These are phyloP conservation scores for Malus fusca DNA, from an alignment of 306 rosid species.

Conservation along the genomic window DNA sequence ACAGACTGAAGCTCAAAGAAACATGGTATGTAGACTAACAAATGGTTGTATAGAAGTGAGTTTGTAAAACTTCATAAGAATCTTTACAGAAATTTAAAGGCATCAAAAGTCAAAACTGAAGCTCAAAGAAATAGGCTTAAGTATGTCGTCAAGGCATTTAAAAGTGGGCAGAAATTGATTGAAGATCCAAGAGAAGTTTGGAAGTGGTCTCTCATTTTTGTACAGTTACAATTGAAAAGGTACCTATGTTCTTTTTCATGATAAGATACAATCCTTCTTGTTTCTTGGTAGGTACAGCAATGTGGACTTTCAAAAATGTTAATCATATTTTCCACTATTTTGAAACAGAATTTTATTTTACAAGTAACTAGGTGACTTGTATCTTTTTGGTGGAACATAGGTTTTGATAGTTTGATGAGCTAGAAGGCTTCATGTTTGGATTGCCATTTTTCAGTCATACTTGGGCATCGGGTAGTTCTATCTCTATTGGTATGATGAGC, in stretches of 20 bases:
- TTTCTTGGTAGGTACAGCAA: too few species aligned
- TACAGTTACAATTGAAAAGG: too few species aligned
- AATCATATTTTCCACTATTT: too few species aligned
- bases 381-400: too few species aligned
- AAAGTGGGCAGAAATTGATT: constrained; percentile 48
- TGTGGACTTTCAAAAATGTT: too few species aligned
- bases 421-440: neutral
- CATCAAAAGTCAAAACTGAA: constrained; percentile 59
- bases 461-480: neutral
- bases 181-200: neutral
- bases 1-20: neutral
- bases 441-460: neutral
- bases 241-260: too few species aligned
- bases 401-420: neutral
- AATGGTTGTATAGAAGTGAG: constrained; percentile 63
- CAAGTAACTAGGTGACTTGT: too few species aligned
- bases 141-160: constrained; percentile 62
- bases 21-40: constrained; percentile 23
- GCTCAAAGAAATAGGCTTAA: constrained; percentile 66
- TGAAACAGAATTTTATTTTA: too few species aligned
- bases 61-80: constrained; percentile 65
- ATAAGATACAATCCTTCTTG: too few species aligned
- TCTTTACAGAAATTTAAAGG: constrained; percentile 62
- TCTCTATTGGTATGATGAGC: neutral
- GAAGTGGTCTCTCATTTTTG: too few species aligned